A percentile compares a stretch with the other conserved stretches of the same genome.
Conservation (phyloP, 2,329 filamentous ascomycete species). For the Rhinocladiella mackenziei region DNA sequence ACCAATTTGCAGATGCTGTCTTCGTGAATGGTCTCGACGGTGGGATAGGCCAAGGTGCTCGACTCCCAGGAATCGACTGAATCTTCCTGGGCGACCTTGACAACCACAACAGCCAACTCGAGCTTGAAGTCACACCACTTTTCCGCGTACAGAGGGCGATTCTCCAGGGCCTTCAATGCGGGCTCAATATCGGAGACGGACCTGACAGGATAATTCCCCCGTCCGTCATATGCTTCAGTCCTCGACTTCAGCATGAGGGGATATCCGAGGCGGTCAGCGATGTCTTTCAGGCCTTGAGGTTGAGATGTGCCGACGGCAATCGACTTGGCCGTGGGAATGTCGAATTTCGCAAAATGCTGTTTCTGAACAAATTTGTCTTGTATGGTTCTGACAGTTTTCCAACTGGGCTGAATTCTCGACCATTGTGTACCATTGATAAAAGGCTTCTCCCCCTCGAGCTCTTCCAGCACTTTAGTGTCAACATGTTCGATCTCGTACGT, state of each 20-base stretch:
- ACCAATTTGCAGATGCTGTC: constrained; percentile 93
- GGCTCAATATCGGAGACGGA: constrained; percentile 56
- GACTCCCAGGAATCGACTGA: constrained; percentile 43
- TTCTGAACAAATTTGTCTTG: constrained; percentile 88
- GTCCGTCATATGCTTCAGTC: constrained; percentile 78
- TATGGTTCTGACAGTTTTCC: constrained; percentile 73
- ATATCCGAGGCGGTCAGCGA: constrained; percentile 61
- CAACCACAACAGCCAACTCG: constrained; percentile 91
- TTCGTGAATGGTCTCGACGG: constrained; percentile 91
- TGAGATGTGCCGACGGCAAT: constrained; percentile 56
- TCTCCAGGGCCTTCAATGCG: constrained; percentile 67
- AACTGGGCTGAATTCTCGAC: constrained; percentile 63
- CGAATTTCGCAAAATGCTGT: constrained; percentile 60
- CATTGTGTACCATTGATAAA: constrained; percentile 26
- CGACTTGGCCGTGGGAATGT: constrained; percentile 65
- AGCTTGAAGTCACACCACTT: constrained; percentile 80
- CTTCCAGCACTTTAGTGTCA: constrained; percentile 73
- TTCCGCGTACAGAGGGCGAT: constrained; percentile 77
- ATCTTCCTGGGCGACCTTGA: constrained; percentile 71
- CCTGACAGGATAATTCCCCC: constrained; percentile 64
- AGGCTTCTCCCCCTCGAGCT: constrained; percentile 54
- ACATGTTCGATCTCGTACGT: constrained; percentile 94
- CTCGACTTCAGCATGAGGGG: constrained; percentile 85
- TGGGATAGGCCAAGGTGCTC: constrained; percentile 67
- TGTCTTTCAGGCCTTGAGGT: constrained; percentile 44